phyloP scores from a whole-genome alignment of 108 stramenopile genomes.

The Cyclotella distinguenda region DNA sequence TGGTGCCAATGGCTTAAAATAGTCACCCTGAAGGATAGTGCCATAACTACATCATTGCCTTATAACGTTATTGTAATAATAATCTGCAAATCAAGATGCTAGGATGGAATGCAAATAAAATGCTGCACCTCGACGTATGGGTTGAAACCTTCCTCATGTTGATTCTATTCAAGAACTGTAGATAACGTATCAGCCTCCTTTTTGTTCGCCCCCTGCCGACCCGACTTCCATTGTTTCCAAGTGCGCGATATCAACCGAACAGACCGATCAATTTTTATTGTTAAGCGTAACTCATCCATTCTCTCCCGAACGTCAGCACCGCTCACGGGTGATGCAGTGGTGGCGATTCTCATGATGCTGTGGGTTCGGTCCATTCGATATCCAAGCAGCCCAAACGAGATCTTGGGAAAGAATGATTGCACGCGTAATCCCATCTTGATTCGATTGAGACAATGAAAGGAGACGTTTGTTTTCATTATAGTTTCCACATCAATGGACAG shows the following conservation, averaged over 20 bases:
- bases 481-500: not conserved
- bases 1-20: not conserved
- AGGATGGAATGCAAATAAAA: no score
- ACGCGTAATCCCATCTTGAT: slow-evolving; percentile 55
- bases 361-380: slow-evolving; percentile 55
- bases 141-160: not conserved
- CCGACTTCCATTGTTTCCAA: slow-evolving; percentile 34
- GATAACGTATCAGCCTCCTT: not conserved
- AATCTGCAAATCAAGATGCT: no score
- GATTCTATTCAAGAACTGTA: not conserved
- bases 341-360: slow-evolving; percentile 50
- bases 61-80: no score
- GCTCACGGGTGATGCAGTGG: slow-evolving; percentile 46
- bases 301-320: slow-evolving; percentile 61
- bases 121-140: no score
- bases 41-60: no score
- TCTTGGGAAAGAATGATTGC: slow-evolving; percentile 34
- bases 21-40: not conserved
- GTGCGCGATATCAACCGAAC: slow-evolving; percentile 59
- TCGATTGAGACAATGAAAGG: slow-evolving; percentile 10
- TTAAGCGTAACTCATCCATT: slow-evolving; percentile 58
- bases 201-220: not conserved
- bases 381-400: slow-evolving; percentile 50
- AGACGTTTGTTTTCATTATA: not conserved
- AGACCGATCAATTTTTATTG: slow-evolving; percentile 59